A percentile compares a stretch with the other conserved stretches of the same genome.
phyloP scores from a whole-genome alignment of 192 early-diverging fungal species.

The Chytriomyces sp. region DNA sequence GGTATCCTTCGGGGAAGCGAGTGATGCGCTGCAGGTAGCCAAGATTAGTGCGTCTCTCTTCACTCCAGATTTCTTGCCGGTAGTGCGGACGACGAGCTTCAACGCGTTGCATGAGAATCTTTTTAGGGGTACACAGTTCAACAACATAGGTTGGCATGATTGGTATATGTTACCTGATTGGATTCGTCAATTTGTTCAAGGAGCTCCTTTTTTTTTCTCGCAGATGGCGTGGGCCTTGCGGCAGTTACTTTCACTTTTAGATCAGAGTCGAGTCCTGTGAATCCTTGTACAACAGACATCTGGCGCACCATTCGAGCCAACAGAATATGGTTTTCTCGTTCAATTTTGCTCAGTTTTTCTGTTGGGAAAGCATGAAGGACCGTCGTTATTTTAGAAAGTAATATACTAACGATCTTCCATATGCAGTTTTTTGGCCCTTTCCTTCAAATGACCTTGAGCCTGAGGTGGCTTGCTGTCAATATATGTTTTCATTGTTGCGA shows the following conservation, averaged over 20 bases:
- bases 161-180: slow-evolving; percentile 37
- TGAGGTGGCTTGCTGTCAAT: slow-evolving; percentile 47
- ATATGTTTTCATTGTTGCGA: slow-evolving; percentile 47
- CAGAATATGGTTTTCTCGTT: slow-evolving; percentile 48
- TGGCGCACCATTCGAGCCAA: slow-evolving; percentile 52
- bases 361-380: neutral
- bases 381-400: slow-evolving; percentile 5
- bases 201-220: slow-evolving; percentile 27
- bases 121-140: neutral
- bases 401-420: slow-evolving; percentile 36
- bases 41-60: slow-evolving; percentile 49
- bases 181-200: slow-evolving; percentile 41
- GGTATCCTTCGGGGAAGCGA: slow-evolving; percentile 46
- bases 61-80: slow-evolving; percentile 43
- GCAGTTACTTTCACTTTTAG: slow-evolving; percentile 26
- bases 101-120: slow-evolving; percentile 45
- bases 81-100: slow-evolving; percentile 39
- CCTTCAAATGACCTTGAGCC: slow-evolving; percentile 42
- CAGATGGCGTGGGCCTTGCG: slow-evolving; percentile 36
- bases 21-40: slow-evolving; percentile 42
- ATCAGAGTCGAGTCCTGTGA: slow-evolving; percentile 38
- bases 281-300: slow-evolving; percentile 33
- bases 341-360: slow-evolving; percentile 44
- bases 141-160: neutral
- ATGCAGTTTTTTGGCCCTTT: slow-evolving; percentile 34